Conservation (phyloP, 371 early-diverging fungal species). For the Mucor mucedo region DNA sequence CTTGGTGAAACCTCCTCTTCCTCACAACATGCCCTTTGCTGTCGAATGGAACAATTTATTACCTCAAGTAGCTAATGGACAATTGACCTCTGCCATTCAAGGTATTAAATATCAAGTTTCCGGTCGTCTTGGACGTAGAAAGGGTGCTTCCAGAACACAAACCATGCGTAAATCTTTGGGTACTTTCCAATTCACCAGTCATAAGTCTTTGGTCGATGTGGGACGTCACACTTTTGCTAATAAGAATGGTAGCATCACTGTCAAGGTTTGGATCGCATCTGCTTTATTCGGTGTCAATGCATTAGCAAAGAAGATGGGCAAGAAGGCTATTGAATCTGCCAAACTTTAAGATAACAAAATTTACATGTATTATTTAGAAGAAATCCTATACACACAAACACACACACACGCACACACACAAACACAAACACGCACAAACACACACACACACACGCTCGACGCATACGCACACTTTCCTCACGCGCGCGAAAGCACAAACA, state of each 20-base stretch:
- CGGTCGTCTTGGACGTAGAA: slow-evolving; percentile 54
- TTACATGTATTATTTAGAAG: slow-evolving; percentile 3
- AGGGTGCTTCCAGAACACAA: slow-evolving; percentile 51
- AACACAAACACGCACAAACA: no score
- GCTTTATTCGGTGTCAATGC: slow-evolving; percentile 59
- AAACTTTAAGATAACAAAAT: slow-evolving; percentile 21
- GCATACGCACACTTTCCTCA: no score
- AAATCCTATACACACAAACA: slow-evolving; percentile 1
- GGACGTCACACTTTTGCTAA: slow-evolving; percentile 59
- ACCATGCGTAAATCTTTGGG: slow-evolving; percentile 53
- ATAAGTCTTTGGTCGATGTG: slow-evolving; percentile 53
- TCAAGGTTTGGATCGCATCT: slow-evolving; percentile 59
- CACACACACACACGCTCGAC: no score
- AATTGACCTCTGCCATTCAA: slow-evolving; percentile 54
- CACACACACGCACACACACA: not conserved
- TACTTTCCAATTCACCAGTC: slow-evolving; percentile 57
- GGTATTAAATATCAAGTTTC: slow-evolving; percentile 59
- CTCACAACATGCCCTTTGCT: slow-evolving; percentile 53
- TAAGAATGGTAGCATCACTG: slow-evolving; percentile 58
- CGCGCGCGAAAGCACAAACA: slow-evolving; percentile 3
- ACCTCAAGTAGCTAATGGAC: slow-evolving; percentile 49
- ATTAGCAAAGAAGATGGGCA: slow-evolving; percentile 37
- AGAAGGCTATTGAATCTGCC: slow-evolving; percentile 39
- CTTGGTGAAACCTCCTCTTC: slow-evolving; percentile 55
- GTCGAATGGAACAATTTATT: slow-evolving; percentile 54